Conservation (phyloP, 1,284 basidiomycete species). For the Stygiomarasmius scandens region DNA sequence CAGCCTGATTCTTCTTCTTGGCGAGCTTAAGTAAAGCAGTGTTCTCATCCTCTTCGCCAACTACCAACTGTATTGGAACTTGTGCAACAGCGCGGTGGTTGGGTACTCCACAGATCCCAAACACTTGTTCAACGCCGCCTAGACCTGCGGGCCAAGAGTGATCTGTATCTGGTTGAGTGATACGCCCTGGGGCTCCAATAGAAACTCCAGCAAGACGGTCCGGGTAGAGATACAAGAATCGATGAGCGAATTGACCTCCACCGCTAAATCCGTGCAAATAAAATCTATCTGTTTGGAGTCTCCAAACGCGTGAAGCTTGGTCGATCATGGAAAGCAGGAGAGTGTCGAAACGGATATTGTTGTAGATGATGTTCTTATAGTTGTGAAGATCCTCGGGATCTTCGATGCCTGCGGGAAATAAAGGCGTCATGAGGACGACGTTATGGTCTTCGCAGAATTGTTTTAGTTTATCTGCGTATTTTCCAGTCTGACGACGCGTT, state of each 20-base stretch:
- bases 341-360: constrained; percentile 26
- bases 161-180: constrained; percentile 21
- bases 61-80: constrained; percentile 24
- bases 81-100: constrained; percentile 13
- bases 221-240: constrained; percentile 27
- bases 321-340: constrained; percentile 26
- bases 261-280: constrained; percentile 29
- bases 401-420: constrained; percentile 29
- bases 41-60: constrained; percentile 25
- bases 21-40: constrained; percentile 9
- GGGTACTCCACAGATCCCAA: constrained; percentile 7
- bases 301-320: constrained; percentile 24
- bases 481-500: constrained; percentile 21
- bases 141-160: constrained; percentile 25
- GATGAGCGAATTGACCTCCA: constrained; percentile 29
- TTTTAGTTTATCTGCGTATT: constrained; percentile 18
- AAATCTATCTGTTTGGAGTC: constrained; percentile 19
- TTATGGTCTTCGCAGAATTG: constrained; percentile 20
- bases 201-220: constrained; percentile 21
- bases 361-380: constrained; percentile 24
- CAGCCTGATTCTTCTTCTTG: constrained; percentile 15
- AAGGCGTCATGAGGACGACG: constrained; percentile 21
- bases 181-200: constrained; percentile 27
- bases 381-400: constrained; percentile 24
- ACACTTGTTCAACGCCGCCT: constrained; percentile 13